These are phyloP conservation scores for Quercus phellos DNA, from an alignment of 331 rosid species.

Conservation along the genomic window DNA sequence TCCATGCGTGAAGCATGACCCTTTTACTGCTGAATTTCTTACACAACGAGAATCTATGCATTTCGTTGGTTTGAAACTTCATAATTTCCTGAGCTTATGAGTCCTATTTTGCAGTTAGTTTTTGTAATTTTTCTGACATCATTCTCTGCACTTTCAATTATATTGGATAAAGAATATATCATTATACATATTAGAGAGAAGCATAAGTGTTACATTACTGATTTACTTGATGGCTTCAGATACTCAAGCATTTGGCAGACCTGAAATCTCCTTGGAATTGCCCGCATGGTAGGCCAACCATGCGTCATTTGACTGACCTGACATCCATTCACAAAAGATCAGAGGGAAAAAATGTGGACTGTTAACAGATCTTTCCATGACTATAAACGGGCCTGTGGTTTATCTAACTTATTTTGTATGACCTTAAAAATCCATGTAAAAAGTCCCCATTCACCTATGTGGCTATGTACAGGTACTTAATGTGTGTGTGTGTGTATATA, in stretches of 20 bases:
- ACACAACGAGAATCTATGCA: neutral
- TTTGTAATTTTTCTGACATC: neutral
- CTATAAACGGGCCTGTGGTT: neutral
- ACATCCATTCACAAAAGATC: slow-evolving; percentile 38
- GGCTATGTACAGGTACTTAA: neutral
- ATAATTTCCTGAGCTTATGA: neutral
- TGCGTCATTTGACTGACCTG: slow-evolving; percentile 91
- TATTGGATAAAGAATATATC: neutral
- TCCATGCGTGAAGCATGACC: neutral
- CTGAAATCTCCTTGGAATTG: slow-evolving; percentile 97
- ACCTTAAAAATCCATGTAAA: neutral
- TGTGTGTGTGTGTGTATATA: neutral
- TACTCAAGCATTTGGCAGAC: slow-evolving; percentile 69
- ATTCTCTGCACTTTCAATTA: neutral
- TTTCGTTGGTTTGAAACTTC: neutral
- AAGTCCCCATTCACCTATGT: neutral
- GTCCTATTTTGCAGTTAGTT: neutral
- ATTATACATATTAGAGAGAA: neutral
- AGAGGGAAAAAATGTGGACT: neutral
- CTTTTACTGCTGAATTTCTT: neutral
- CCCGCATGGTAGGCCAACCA: slow-evolving; percentile 97
- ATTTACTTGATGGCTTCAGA: slow-evolving; percentile 42
- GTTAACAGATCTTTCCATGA: too few species aligned
- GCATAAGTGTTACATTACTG: neutral
- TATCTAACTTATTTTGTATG: slow-evolving; percentile 16